Percentiles rank a stretch among this genome's conserved stretches.
These are phyloP conservation scores for Salisapilia sapeloensis DNA, from an alignment of 352 stramenopile genomes.

Conservation along the genomic window DNA sequence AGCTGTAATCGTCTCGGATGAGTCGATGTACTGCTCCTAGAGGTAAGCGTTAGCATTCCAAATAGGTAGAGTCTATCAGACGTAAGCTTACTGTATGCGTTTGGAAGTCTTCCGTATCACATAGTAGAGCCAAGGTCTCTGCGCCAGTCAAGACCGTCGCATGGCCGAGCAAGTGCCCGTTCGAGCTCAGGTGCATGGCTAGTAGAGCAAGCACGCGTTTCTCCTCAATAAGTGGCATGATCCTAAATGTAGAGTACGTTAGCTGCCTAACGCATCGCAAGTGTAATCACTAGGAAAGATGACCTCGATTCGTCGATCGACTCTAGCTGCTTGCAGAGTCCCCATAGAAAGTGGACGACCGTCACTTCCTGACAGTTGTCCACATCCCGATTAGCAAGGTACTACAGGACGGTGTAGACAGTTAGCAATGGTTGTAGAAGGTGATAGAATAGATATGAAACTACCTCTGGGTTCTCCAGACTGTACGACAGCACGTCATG, in stretches of 20 bases:
- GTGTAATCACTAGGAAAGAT: not conserved
- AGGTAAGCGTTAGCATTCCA: not conserved
- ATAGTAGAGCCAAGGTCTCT: conserved; percentile 59
- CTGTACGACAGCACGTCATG: conserved; percentile 70
- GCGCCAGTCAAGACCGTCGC: conserved; percentile 18
- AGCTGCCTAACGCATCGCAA: not conserved
- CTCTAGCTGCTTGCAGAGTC: conserved; percentile 70
- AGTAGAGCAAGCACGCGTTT: conserved; percentile 69
- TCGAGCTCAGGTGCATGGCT: conserved; percentile 49
- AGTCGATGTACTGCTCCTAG: conserved; percentile 38
- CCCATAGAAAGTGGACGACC: conserved; percentile 75
- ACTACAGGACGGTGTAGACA: conserved; percentile 11
- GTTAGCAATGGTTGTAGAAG: not conserved
- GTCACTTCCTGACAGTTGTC: conserved; percentile 73
- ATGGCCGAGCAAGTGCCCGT: conserved; percentile 15
- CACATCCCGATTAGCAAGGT: conserved; percentile 51
- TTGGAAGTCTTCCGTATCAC: conserved; percentile 73
- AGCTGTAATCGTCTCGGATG: conserved; percentile 29
- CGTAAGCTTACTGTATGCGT: conserved; percentile 19
- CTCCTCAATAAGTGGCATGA: conserved; percentile 75
- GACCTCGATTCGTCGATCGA: conserved; percentile 68
- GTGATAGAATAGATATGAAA: conserved; percentile 3
- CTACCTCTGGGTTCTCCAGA: conserved; percentile 43
- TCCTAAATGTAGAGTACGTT: conserved; percentile 7
- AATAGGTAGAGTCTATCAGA: not conserved